Base-by-base conservation (phyloP, 495 filamentous ascomycete species). In the Jackrogersella minutella region DNA sequence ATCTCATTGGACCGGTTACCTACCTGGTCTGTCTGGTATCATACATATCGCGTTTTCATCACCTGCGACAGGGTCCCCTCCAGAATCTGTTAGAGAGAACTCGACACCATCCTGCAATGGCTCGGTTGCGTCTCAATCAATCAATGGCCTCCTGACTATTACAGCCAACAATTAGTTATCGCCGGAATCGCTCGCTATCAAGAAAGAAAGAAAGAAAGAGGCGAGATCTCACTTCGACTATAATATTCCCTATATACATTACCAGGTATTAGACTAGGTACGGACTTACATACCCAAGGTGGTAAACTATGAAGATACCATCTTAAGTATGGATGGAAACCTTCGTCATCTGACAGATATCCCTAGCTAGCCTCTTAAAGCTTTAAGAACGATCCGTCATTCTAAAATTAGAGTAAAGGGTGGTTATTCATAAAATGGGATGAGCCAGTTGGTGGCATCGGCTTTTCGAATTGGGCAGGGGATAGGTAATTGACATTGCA, bases 401-500 rank as follows among this genome's bases (percentile, higher is more conserved):
- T 60, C 64, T 66, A 66, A 61, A 56, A 66, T 66, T 66, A 66
- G 64, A 57, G 57, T 31, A 44, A 43, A 22, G 41, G 60, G 9
- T 31, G 31, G 17, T 43, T 63, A 63, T 57, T 46, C 39, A 33
- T 36, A 44, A 53, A 30, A 65, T 24, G 44, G 41, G 14, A 50
- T n/a, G 40, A 14, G 34, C 41, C 14, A 55, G 49, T 46, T 31
- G 33, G 41, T 43, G 51, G 51, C 53, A 34, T 54, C 57, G 43
- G 41, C 56, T 50, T 30, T 30, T 34, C 30, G 14, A 53, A 19
- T 30, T 30, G 7, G 26, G 3, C 53, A 64, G 31, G 54, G 62
- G 52, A 50, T 40, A n/a, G n/a, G 3, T 30, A 53, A 44, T 31
- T 44, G 22, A 49, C 47, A 46, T 22, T 53, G 24, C 36, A 37